Percentiles rank a stretch among this genome's conserved stretches.
Evolutionary conservation across 768 basidiomycete species (phyloP).

Genomic region (Suillus fuscotomentosus): DNA sequence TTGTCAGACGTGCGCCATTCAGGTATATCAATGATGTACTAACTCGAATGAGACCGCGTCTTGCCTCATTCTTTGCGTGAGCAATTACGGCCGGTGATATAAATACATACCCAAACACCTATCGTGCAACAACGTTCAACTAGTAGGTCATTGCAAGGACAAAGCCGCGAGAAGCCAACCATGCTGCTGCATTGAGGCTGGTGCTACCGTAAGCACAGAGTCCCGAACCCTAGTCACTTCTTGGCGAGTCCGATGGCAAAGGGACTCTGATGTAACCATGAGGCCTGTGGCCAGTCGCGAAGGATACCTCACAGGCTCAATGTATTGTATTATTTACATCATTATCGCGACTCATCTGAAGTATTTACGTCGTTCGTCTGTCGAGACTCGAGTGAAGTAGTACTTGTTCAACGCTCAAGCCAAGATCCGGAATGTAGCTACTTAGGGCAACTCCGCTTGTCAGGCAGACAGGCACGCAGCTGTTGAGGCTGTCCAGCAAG

Average conservation of each 20-base stretch:
- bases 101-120: not conserved
- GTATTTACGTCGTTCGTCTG: not conserved
- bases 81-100: not conserved
- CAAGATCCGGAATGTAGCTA: not conserved
- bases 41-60: not conserved
- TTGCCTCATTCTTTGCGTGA: too few relatives aligned
- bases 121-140: not conserved
- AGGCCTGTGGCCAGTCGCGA: not conserved
- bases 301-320: not conserved
- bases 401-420: not conserved
- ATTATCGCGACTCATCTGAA: not conserved
- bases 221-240: not conserved
- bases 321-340: not conserved
- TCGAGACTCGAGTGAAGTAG: not conserved
- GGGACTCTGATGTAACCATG: not conserved
- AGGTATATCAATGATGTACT: not conserved
- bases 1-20: not conserved
- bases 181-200: not conserved
- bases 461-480: conserved; percentile 15
- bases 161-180: not conserved
- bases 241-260: not conserved
- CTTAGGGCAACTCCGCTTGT: not conserved
- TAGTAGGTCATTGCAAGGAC: not conserved
- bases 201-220: not conserved
- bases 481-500: conserved; percentile 24